Percentiles rank a stretch among this genome's conserved stretches.
Conservation (phyloP, 345 rosid genomes). For the Hypericum perforatum region DNA sequence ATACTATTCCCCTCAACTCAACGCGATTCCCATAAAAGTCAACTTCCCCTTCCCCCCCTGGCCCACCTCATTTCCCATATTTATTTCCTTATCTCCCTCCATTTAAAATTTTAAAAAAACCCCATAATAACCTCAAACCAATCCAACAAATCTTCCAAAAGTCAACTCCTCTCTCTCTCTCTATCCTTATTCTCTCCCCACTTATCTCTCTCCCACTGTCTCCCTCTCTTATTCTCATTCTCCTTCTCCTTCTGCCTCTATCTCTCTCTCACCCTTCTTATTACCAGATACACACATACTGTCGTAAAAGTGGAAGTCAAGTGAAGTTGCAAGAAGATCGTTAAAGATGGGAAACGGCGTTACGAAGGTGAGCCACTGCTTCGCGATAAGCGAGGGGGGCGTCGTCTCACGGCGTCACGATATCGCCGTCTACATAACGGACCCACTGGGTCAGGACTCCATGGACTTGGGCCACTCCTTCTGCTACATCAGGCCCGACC, state of each 20-base stretch:
- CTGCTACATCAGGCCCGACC: slow-evolving; percentile 11
- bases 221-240: background rate
- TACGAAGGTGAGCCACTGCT: slow-evolving; percentile 4
- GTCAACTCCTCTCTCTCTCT: slow-evolving; percentile 3
- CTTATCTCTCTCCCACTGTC: background rate
- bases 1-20: slow-evolving; percentile 2
- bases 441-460: slow-evolving; percentile 5
- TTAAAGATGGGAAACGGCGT: slow-evolving; percentile 7
- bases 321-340: background rate
- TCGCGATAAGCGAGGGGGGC: background rate
- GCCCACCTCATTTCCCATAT: too few species aligned
- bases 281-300: too few species aligned
- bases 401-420: slow-evolving; percentile 5
- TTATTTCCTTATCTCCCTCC: too few species aligned
- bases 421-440: slow-evolving; percentile 6
- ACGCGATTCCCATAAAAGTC: background rate
- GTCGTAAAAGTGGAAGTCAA: too few species aligned
- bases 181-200: background rate
- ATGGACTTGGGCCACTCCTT: slow-evolving; percentile 8
- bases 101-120: background rate
- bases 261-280: background rate
- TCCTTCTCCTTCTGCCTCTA: background rate
- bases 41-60: background rate
- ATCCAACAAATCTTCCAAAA: background rate
- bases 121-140: background rate